Evolutionary conservation across 805 yeast species (phyloP), one percentile per base, ranked within the genome.

Genomic region (Schwanniomyces occidentalis): DNA sequence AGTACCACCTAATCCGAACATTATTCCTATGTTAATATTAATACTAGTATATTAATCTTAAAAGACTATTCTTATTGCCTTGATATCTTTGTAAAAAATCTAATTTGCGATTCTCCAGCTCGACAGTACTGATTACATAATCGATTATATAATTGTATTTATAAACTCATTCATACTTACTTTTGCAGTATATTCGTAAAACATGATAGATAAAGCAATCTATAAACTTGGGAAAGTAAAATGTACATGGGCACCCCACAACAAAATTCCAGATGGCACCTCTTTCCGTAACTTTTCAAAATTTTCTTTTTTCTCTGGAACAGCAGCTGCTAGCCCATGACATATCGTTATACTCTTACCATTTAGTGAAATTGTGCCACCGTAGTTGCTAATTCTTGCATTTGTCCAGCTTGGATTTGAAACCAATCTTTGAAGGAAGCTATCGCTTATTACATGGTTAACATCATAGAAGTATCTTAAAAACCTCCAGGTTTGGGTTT

Each of bases 1-100:
- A 40, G 78, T 74, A 44, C 82, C 83, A 46, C 90, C 90, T 46
- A 85, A 73, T 51, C 91, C 91, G 57, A 85, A 73, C 91, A 84
- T 84, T 9, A 18, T 38, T 39, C 13, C 24, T 27, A 17, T 25
- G 21, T 31, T 8, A 23, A 17, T 30, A 27, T 23, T 29, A 18
- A 31, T 30, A 31, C 24, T 37, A 25, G 4, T 17, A 24, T 16
- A 22, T 5, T 13, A 14, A 12, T 15, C 8, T 16, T 25, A 30
- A 17, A 27, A 24, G 27, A 8, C 13, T 27, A 27, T 10, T 27
- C 21, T 16, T 27, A 19, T 16, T 27, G 10, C 22, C 16, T 27
- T 17, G 20, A 16, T 18, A 10, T 16, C 30, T 17, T 21, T n/a
- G 3, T 15, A 16, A n/a, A n/a, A 32, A 19, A 14, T 16, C n/a